Base-by-base conservation (phyloP, 352 stramenopile species). In the Phytophthora ohioensis region DNA sequence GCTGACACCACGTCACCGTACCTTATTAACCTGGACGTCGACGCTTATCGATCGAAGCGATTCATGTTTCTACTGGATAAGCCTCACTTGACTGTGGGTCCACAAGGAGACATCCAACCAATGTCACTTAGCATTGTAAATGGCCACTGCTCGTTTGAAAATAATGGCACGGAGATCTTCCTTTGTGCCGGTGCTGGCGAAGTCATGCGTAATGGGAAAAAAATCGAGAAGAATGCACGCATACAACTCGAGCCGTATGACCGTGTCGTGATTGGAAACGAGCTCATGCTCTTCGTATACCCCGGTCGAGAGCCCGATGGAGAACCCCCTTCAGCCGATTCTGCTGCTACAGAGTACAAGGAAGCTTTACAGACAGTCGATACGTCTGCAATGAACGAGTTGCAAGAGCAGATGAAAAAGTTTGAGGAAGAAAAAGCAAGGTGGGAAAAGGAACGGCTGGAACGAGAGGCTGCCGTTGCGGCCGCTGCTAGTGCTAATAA, bases 21-120 rank as follows among this genome's bases (percentile, higher is more conserved):
- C 71, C 83, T 98, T 10, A 92, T 98, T 64, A 98, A 98, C 21
- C 21, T 27, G 21, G 21, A 27, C 21, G 21, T 27, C 21, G 21
- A 27, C 21, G 21, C 21, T 27, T 27, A 27, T 27, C 21, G 21
- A 27, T 27, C 21, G 21, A 27, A 27, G 21, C 21, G 21, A 30
- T 98, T 98, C 68, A 94, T 98, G 87, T 98, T 97, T 67, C 58
- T 98, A 13, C 71, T 98, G 46, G 71, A 90, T 30, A 85, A 91
- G 30, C 67, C 71, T 15, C 68, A 73, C 17, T 81, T 82, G 36
- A 84, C 74, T 10, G 79, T 91, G 31, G 84, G 81, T n/a, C 53
- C 84, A 8, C 84, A 90, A n/a, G 91, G 91, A 15, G 93, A 98
- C 64, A 97, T 98, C 77, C 90, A 97, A 71, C 92, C 92, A 27